Percentiles rank a stretch among this genome's conserved stretches.
phyloP scores from a whole-genome alignment of 139 green algal species.

The Chlamydomonas applanata region DNA sequence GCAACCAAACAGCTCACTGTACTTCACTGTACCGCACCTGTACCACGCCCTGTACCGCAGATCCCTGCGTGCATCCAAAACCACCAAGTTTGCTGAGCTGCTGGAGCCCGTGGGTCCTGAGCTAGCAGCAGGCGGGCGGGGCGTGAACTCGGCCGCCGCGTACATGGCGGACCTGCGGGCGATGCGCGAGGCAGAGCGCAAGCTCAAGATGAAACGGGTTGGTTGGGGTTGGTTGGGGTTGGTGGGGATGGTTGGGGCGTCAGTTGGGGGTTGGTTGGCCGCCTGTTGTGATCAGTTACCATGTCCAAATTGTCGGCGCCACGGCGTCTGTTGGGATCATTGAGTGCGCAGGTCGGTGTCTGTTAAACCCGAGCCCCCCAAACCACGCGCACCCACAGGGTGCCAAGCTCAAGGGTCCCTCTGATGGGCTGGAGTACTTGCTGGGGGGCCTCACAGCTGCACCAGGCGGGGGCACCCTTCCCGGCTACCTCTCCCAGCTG shows the following conservation, averaged over 20 bases:
- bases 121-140: background rate
- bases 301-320: too few relatives aligned
- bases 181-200: background rate
- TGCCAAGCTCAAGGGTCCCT: background rate
- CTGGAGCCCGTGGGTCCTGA: too few relatives aligned
- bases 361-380: too few relatives aligned
- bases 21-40: too few relatives aligned
- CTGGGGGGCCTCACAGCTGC: background rate
- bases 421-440: conserved; percentile 3
- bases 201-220: conserved; percentile 10
- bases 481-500: background rate
- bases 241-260: background rate
- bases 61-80: too few relatives aligned
- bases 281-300: too few relatives aligned
- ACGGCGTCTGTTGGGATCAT: too few relatives aligned
- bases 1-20: too few relatives aligned
- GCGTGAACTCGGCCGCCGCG: background rate
- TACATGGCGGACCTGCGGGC: conserved; percentile 7
- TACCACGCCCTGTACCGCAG: too few relatives aligned
- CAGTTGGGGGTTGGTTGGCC: too few relatives aligned
- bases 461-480: background rate
- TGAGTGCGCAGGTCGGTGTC: too few relatives aligned
- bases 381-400: background rate
- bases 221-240: background rate
- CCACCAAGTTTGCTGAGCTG: too few relatives aligned